These are phyloP conservation scores for Phlebiopsis flavidoalba DNA, from an alignment of 768 basidiomycete species.

Conservation along the genomic window DNA sequence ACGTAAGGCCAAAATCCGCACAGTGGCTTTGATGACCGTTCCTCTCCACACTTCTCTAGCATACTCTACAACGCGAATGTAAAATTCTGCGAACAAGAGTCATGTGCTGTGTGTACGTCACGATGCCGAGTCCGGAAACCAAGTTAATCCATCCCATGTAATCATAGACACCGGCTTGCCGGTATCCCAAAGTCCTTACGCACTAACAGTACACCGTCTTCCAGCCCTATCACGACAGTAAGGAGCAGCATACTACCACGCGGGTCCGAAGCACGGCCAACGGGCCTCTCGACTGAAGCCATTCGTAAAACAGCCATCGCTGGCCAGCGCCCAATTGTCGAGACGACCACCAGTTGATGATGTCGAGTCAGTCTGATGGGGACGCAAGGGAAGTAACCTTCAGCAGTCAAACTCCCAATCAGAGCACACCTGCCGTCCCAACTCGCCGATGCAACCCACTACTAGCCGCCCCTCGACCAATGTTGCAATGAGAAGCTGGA, in stretches of 20 bases:
- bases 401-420: conserved; percentile 21
- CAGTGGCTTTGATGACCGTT: not conserved
- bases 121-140: conserved; percentile 12
- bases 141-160: conserved; percentile 16
- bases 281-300: conserved; percentile 24
- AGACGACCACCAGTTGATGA: too few relatives aligned
- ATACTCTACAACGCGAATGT: conserved; percentile 24
- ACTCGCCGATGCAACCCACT: not conserved
- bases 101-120: conserved; percentile 20
- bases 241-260: conserved; percentile 22
- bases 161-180: conserved; percentile 24
- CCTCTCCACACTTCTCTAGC: conserved; percentile 7
- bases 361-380: conserved; percentile 21
- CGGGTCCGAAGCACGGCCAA: conserved; percentile 22
- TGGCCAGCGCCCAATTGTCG: too few relatives aligned
- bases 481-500: conserved; percentile 13
- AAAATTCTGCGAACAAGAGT: conserved; percentile 25
- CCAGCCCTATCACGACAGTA: conserved; percentile 25
- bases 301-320: conserved; percentile 27
- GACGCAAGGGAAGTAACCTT: conserved; percentile 22
- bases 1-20: conserved; percentile 13
- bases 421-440: conserved; percentile 10
- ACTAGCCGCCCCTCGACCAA: too few relatives aligned
- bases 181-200: conserved; percentile 24
- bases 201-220: conserved; percentile 20